phyloP scores from a whole-genome alignment of 1,284 basidiomycete species.

The Acaromyces ingoldii region DNA sequence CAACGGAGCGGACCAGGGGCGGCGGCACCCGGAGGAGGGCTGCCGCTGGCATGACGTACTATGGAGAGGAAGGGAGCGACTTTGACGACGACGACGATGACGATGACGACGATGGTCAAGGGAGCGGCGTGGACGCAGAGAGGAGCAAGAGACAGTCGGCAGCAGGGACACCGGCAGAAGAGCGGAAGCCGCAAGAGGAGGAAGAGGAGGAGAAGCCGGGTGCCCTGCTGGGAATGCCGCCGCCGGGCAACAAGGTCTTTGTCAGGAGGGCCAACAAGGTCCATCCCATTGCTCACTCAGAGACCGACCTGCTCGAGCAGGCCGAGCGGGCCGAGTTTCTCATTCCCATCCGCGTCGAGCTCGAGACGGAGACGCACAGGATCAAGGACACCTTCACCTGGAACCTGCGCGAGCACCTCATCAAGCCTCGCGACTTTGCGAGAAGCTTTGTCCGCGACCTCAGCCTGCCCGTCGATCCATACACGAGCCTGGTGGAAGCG shows the following conservation, averaged over 20 bases:
- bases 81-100: conserved; percentile 38
- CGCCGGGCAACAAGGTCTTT: conserved; percentile 72
- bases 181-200: neutral
- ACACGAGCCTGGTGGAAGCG: conserved; percentile 72
- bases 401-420: conserved; percentile 73
- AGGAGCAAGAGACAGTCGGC: conserved; percentile 17
- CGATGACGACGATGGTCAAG: conserved; percentile 35
- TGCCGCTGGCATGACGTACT: conserved; percentile 26
- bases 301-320: conserved; percentile 35
- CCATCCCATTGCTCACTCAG: conserved; percentile 64
- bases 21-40: conserved; percentile 13
- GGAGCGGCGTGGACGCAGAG: conserved; percentile 34
- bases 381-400: conserved; percentile 95
- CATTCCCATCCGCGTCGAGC: conserved; percentile 87
- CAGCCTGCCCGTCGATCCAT: conserved; percentile 65
- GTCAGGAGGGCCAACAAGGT: conserved; percentile 61
- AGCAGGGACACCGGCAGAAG: conserved; percentile 4
- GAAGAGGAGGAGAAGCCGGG: conserved; percentile 24
- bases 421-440: conserved; percentile 79
- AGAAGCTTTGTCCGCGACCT: conserved; percentile 80
- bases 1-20: conserved; percentile 3
- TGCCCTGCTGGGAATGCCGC: conserved; percentile 81
- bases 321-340: conserved; percentile 60
- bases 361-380: conserved; percentile 84
- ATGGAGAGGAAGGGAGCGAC: conserved; percentile 32